A percentile compares a stretch with the other conserved stretches of the same genome.
Evolutionary conservation across 768 basidiomycete species (phyloP).

Genomic region (Suillus occidentalis): DNA sequence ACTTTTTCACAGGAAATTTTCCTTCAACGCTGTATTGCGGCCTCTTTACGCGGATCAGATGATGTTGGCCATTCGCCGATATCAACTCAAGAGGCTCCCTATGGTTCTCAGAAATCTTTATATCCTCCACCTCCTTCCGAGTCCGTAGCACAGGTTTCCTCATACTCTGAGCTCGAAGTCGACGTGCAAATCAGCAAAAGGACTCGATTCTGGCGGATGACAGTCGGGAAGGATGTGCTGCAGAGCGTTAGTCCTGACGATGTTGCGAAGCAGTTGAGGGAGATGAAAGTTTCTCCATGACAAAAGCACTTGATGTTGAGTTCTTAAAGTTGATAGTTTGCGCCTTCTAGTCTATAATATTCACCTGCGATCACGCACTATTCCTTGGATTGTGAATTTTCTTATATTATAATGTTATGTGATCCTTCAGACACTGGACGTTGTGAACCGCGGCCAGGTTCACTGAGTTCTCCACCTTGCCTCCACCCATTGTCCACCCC

Average conservation of each 20-base stretch:
- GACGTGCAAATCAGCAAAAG: slow-evolving; percentile 41
- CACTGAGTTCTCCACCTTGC: not conserved
- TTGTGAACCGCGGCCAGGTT: not conserved
- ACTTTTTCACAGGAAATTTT: not conserved
- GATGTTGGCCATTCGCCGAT: not conserved
- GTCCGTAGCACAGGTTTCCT: not conserved
- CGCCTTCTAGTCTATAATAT: not conserved
- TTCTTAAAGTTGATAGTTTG: not conserved
- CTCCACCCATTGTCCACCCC: not conserved
- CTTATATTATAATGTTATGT: not conserved
- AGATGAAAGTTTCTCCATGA: slow-evolving; percentile 34
- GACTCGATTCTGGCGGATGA: slow-evolving; percentile 40
- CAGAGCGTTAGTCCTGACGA: slow-evolving; percentile 41
- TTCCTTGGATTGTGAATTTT: not conserved
- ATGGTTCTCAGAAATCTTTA: not conserved
- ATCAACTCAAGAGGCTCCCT: not conserved
- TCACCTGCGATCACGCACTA: not conserved
- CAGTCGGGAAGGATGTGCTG: slow-evolving; percentile 26
- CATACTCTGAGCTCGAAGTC: slow-evolving; percentile 24
- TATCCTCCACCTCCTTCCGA: not conserved
- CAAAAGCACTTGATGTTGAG: not conserved
- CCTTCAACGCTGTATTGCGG: not conserved
- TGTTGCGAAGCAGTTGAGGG: slow-evolving; percentile 45
- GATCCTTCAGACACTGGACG: not conserved
- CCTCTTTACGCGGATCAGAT: not conserved